phyloP scores from a whole-genome alignment of 768 basidiomycete species.

The Thelephora ganbajun region DNA sequence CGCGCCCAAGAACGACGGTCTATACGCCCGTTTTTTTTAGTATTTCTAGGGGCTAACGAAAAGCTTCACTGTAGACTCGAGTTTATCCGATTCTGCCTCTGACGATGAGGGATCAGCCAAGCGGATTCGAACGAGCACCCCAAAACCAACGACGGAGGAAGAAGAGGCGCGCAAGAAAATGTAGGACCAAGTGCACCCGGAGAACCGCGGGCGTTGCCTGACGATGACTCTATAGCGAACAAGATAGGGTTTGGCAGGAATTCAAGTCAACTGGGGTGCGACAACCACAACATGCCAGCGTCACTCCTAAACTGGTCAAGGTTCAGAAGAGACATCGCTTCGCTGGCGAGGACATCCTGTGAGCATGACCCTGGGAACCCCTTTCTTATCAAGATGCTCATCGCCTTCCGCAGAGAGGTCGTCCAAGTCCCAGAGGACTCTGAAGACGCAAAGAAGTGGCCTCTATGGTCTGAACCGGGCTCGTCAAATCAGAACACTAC shows the following conservation, averaged over 20 bases:
- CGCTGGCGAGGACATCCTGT: slow-evolving; percentile 68
- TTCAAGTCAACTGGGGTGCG: slow-evolving; percentile 34
- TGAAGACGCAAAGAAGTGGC: slow-evolving; percentile 66
- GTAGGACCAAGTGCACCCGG: too few relatives aligned
- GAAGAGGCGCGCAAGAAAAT: slow-evolving; percentile 8
- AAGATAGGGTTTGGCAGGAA: slow-evolving; percentile 49
- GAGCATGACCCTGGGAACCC: slow-evolving; percentile 15
- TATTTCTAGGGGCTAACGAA: neutral
- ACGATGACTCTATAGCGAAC: slow-evolving; percentile 26
- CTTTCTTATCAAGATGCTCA: neutral
- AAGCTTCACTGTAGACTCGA: slow-evolving; percentile 18
- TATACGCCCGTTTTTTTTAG: neutral
- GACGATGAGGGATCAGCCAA: slow-evolving; percentile 24
- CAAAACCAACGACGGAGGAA: slow-evolving; percentile 12
- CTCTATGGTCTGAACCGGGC: slow-evolving; percentile 24
- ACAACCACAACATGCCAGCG: slow-evolving; percentile 7
- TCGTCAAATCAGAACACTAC: too few relatives aligned
- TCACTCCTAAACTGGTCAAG: slow-evolving; percentile 36
- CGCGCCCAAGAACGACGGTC: slow-evolving; percentile 22
- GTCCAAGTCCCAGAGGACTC: slow-evolving; percentile 63
- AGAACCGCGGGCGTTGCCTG: slow-evolving; percentile 1
- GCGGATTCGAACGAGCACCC: slow-evolving; percentile 16
- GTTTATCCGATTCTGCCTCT: slow-evolving; percentile 16
- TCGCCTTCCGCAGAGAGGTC: slow-evolving; percentile 38
- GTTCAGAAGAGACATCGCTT: slow-evolving; percentile 59